Percentiles rank a stretch among this genome's conserved stretches.
phyloP scores from a whole-genome alignment of 441 rosid species.

The Pelargonium citronellum region DNA sequence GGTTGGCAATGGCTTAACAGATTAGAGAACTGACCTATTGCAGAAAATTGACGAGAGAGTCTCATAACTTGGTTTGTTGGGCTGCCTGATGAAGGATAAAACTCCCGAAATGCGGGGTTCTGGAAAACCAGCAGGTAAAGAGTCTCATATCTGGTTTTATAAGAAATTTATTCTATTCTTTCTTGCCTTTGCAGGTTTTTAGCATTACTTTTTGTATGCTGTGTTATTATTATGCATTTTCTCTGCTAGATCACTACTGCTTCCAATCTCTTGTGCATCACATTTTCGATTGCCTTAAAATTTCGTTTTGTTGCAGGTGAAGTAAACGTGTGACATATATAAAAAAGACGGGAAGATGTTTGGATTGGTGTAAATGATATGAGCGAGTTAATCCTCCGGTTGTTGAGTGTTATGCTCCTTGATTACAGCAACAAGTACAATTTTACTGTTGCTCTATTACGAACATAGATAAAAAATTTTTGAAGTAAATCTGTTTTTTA shows the following conservation, averaged over 20 bases:
- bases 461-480: neutral
- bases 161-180: neutral
- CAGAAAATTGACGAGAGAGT: conserved; percentile 6
- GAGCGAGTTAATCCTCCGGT: neutral
- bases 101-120: conserved; percentile 31
- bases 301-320: neutral
- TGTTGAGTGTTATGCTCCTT: neutral
- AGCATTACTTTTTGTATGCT: no score
- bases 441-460: neutral
- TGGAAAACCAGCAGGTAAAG: conserved; percentile 22
- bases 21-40: conserved; percentile 12
- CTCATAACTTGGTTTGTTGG: conserved; percentile 27
- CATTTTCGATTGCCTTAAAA: no score
- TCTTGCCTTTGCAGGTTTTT: neutral
- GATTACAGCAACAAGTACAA: neutral
- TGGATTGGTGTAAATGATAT: neutral
- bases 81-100: conserved; percentile 36
- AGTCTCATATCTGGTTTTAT: neutral
- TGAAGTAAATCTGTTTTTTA: neutral
- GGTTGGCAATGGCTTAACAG: conserved; percentile 26
- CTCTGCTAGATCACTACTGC: no score
- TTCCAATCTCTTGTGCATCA: no score
- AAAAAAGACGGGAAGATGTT: neutral
- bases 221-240: no score
- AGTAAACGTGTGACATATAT: neutral